Conservation (phyloP, 805 yeast genomes). For the Candida ovalis region DNA sequence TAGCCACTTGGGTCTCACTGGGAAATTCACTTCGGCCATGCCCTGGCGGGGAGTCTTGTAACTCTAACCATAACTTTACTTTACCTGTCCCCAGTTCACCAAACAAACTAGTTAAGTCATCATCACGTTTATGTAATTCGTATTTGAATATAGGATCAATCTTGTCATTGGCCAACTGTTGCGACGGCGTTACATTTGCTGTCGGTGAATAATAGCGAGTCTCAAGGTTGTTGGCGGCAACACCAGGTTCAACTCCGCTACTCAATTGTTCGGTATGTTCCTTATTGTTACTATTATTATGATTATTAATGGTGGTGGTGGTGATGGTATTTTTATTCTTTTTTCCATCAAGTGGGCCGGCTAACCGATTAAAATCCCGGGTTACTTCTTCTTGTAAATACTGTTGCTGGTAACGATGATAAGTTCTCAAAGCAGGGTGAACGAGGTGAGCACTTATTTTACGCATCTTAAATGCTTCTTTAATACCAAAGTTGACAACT, state of each 20-base stretch:
- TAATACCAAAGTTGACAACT: slow-evolving; percentile 16
- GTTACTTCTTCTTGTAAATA: slow-evolving; percentile 19
- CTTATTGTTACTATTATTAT: too few relatives aligned
- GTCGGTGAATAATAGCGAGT: slow-evolving; percentile 16
- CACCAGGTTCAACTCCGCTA: too few relatives aligned
- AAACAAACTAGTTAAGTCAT: slow-evolving; percentile 10
- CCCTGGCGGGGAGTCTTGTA: slow-evolving; percentile 48
- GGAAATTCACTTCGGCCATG: slow-evolving; percentile 60
- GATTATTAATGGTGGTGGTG: neutral
- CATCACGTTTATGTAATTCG: slow-evolving; percentile 23
- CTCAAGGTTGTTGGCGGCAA: too few relatives aligned
- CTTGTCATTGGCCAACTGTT: slow-evolving; percentile 18
- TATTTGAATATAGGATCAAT: slow-evolving; percentile 27
- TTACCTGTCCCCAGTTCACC: slow-evolving; percentile 18
- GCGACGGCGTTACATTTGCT: slow-evolving; percentile 23
- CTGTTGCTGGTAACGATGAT: slow-evolving; percentile 19
- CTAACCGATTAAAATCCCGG: slow-evolving; percentile 22
- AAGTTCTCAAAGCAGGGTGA: slow-evolving; percentile 23
- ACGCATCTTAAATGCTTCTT: slow-evolving; percentile 20
- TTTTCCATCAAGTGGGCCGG: slow-evolving; percentile 8
- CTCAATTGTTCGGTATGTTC: too few relatives aligned
- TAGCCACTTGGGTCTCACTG: slow-evolving; percentile 44
- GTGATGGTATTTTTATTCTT: slow-evolving; percentile 2
- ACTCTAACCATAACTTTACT: slow-evolving; percentile 27
- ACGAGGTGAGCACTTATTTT: slow-evolving; percentile 14